phyloP scores from a whole-genome alignment of 2,329 filamentous ascomycete genomes.

The Aspergillus uvarum region DNA sequence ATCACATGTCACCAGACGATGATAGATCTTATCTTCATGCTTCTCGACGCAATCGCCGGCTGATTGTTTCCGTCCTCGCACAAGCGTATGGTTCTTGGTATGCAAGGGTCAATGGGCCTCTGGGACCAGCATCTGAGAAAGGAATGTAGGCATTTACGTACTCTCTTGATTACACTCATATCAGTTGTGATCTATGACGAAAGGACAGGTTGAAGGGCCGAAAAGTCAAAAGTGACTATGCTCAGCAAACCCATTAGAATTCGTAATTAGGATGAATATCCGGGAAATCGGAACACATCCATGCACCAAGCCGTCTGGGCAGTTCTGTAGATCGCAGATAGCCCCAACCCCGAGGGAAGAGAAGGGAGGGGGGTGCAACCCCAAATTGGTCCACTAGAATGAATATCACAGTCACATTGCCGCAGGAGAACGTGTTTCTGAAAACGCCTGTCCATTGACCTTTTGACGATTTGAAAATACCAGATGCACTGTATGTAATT shows the following conservation, averaged over 20 bases:
- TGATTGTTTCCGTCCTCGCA: neutral
- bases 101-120: neutral
- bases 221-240: neutral
- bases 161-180: no score
- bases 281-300: slow-evolving; percentile 21
- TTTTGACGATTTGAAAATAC: neutral
- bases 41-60: neutral
- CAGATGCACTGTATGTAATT: neutral
- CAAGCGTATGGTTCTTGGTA: neutral
- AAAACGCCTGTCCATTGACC: neutral
- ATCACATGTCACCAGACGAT: neutral
- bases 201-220: neutral
- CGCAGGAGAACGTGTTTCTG: neutral
- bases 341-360: slow-evolving; percentile 8
- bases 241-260: neutral
- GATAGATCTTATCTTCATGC: neutral
- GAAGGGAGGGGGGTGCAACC: neutral
- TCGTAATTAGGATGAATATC: slow-evolving; percentile 3
- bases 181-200: no score
- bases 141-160: neutral
- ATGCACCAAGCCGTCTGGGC: slow-evolving; percentile 24
- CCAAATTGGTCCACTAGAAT: neutral
- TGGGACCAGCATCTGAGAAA: neutral
- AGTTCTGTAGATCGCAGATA: slow-evolving; percentile 21
- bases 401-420: neutral